A percentile compares a stretch with the other conserved stretches of the same genome.
phyloP scores from a whole-genome alignment of 2,329 filamentous ascomycete genomes.

The Colletotrichum destructivum region DNA sequence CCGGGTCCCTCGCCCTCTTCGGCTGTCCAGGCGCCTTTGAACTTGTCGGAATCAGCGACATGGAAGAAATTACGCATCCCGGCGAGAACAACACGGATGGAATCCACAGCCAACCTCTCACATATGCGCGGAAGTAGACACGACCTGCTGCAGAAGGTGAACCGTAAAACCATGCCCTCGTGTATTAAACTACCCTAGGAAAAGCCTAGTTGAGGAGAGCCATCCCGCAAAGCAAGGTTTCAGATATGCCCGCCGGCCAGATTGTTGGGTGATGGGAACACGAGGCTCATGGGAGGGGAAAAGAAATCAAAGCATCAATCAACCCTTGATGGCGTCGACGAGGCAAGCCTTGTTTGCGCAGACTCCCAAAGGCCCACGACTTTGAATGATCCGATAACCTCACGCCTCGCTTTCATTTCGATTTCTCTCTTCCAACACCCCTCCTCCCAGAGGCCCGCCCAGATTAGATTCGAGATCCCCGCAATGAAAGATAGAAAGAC shows the following conservation, averaged over 20 bases:
- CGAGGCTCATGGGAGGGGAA: neutral
- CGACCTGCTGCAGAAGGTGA: neutral
- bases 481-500: neutral
- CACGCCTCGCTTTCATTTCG: neutral
- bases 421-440: neutral
- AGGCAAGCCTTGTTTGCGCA: neutral
- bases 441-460: neutral
- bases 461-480: conserved; percentile 4
- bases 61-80: neutral
- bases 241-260: neutral
- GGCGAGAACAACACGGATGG: too few relatives aligned
- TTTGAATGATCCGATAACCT: neutral
- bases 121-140: too few relatives aligned
- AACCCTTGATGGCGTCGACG: neutral
- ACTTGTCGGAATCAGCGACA: neutral
- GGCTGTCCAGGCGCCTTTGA: neutral
- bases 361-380: neutral
- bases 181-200: conserved; percentile 4
- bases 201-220: neutral
- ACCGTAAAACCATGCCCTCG: conserved; percentile 2
- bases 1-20: neutral
- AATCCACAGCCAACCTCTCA: neutral
- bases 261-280: neutral
- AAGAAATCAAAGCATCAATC: neutral
- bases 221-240: conserved; percentile 9